Conservation (phyloP, 108 stramenopile genomes). For the Pseudonitzschia delicatissima region DNA sequence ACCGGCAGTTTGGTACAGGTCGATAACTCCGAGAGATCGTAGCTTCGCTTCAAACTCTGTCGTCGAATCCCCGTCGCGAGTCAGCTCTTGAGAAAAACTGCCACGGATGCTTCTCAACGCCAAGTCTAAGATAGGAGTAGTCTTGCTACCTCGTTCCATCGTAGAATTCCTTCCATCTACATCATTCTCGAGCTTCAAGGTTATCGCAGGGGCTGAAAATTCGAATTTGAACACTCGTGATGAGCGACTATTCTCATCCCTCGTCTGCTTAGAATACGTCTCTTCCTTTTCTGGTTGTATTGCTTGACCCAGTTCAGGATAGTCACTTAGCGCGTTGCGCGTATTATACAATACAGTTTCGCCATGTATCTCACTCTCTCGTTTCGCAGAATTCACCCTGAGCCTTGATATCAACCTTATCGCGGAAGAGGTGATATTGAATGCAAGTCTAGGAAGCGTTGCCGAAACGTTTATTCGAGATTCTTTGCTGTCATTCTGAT, state of each 20-base stretch:
- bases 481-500: constrained; percentile 5
- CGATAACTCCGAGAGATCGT: constrained; percentile 45
- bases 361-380: not conserved
- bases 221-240: constrained; percentile 34
- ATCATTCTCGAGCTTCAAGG: constrained; percentile 49
- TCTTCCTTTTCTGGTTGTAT: not conserved
- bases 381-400: constrained; percentile 28
- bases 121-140: constrained; percentile 44
- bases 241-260: constrained; percentile 2
- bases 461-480: constrained; percentile 40
- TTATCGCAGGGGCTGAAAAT: constrained; percentile 59
- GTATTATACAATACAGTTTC: not conserved
- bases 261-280: not conserved
- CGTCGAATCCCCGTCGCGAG: constrained; percentile 7
- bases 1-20: constrained; percentile 50
- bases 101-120: constrained; percentile 57
- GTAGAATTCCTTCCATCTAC: constrained; percentile 29
- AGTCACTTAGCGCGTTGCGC: not conserved
- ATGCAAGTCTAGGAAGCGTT: constrained; percentile 55
- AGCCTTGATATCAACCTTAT: constrained; percentile 51
- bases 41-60: constrained; percentile 46
- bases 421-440: constrained; percentile 67
- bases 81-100: constrained; percentile 14
- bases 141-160: not conserved
- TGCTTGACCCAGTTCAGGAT: no score